Evolutionary conservation across 805 yeast genomes (phyloP), one percentile per base, ranked within the genome.

Genomic region (Barnettozyma californica): DNA sequence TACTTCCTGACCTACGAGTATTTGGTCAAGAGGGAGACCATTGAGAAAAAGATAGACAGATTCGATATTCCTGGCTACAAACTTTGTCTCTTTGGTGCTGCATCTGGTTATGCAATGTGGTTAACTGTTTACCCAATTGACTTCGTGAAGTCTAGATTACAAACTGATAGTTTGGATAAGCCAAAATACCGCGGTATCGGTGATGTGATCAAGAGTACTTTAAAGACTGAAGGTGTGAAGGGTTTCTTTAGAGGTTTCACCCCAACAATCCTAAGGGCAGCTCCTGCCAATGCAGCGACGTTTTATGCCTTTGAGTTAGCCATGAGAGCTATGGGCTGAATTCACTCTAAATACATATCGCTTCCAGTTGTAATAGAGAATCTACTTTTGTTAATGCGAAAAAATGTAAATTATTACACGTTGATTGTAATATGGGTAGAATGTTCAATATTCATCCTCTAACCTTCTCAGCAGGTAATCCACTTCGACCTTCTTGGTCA

Each of bases 201-300:
- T n/a, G 77, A 77, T 50, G 95, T 89, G 25, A 69, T 78, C 16
- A 73, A 64, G 48, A 73, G 75, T 48, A 74, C 88, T 20, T 75
- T 64, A 60, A 66, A 64, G 43, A 71, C 74, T n/a, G 72, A 74
- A 45, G 97, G 98, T 25, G 49, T 81, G 23, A 73, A 73, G 53
- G 96, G 96, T 0, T 86, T 94, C 61, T 87, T 87, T 69, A 84
- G 84, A 68, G 99, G 99, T 1, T 91, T 95, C 63, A 68, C 81
- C 18, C 97, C 99, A 35, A 91, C 98, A 0, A 80, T 94, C 54
- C 71, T 94, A 54, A 84, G 99, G 69, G 98, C 99, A 44, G 96
- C 96, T 3, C 99, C 99, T 1, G 99, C 95, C 4, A 95, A 94
- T 64, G 99, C 96, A 38, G 96, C 95, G 27, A 95, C 99, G 0